Conservation (phyloP, 129 eudicot species). For the Flaveria brownii region DNA sequence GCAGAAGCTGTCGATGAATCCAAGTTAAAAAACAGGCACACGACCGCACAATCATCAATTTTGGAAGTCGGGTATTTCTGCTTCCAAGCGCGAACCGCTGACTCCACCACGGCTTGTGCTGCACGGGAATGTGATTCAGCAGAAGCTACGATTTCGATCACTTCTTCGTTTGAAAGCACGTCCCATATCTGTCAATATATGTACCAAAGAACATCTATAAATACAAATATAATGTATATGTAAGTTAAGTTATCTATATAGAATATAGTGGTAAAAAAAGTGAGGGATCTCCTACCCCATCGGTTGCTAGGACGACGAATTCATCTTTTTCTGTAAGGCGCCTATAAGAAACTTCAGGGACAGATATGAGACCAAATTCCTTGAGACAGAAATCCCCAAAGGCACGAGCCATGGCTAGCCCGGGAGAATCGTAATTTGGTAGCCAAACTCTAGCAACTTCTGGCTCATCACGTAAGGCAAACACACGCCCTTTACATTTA, state of each 20-base stretch:
- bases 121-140: conserved; percentile 32
- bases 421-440: conserved; percentile 77
- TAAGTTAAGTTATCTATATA: background rate
- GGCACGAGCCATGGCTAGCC: conserved; percentile 98
- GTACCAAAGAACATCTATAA: background rate
- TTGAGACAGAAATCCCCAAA: conserved; percentile 93
- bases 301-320: conserved; percentile 65
- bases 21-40: conserved; percentile 44
- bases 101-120: conserved; percentile 45
- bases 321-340: conserved; percentile 71
- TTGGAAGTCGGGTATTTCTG: conserved; percentile 50
- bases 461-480: conserved; percentile 82
- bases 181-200: conserved; percentile 41
- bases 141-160: conserved; percentile 36
- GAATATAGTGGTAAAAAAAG: background rate
- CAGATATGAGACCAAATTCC: conserved; percentile 79
- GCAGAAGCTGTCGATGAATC: conserved; percentile 32
- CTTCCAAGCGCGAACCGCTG: conserved; percentile 42
- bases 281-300: conserved; percentile 34
- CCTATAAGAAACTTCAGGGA: conserved; percentile 66
- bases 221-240: background rate
- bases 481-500: conserved; percentile 77
- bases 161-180: conserved; percentile 47
- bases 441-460: conserved; percentile 88
- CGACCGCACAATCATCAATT: conserved; percentile 44